Conservation (phyloP, 306 rosid genomes). For the Begonia peltatifolia region DNA sequence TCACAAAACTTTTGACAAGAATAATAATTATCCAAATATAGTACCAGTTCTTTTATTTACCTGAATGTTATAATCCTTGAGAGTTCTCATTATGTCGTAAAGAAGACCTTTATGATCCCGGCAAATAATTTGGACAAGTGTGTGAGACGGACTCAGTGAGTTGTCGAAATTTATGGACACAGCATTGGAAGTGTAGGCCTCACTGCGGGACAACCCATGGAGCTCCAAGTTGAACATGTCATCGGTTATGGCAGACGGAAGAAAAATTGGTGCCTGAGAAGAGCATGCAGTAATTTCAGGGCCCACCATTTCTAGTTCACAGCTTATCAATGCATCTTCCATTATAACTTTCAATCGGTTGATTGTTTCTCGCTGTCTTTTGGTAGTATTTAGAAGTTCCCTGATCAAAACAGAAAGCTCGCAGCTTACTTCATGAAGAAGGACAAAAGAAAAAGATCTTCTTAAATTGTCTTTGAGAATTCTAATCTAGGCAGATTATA, state of each 20-base stretch:
- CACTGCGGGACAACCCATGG: slow-evolving; percentile 23
- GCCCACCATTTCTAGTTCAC: slow-evolving; percentile 60
- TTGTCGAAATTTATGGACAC: slow-evolving; percentile 64
- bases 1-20: slow-evolving; percentile 8
- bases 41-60: slow-evolving; percentile 12
- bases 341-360: slow-evolving; percentile 27
- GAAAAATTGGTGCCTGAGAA: slow-evolving; percentile 42
- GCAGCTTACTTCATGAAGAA: slow-evolving; percentile 6
- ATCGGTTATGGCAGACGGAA: slow-evolving; percentile 55
- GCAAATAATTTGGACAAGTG: slow-evolving; percentile 80
- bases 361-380: slow-evolving; percentile 53
- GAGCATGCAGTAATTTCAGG: slow-evolving; percentile 48
- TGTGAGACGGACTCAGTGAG: slow-evolving; percentile 80
- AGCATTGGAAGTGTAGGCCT: slow-evolving; percentile 31
- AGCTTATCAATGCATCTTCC: slow-evolving; percentile 41
- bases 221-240: slow-evolving; percentile 31
- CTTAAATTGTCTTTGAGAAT: neutral
- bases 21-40: neutral
- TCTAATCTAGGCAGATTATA: neutral
- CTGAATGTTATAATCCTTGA: slow-evolving; percentile 82
- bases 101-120: slow-evolving; percentile 95
- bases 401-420: slow-evolving; percentile 25
- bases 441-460: neutral
- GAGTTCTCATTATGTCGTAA: slow-evolving; percentile 92
- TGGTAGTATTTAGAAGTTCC: slow-evolving; percentile 65